phyloP scores from a whole-genome alignment of 1,284 basidiomycete genomes.

The Fomitopsis palustris region DNA sequence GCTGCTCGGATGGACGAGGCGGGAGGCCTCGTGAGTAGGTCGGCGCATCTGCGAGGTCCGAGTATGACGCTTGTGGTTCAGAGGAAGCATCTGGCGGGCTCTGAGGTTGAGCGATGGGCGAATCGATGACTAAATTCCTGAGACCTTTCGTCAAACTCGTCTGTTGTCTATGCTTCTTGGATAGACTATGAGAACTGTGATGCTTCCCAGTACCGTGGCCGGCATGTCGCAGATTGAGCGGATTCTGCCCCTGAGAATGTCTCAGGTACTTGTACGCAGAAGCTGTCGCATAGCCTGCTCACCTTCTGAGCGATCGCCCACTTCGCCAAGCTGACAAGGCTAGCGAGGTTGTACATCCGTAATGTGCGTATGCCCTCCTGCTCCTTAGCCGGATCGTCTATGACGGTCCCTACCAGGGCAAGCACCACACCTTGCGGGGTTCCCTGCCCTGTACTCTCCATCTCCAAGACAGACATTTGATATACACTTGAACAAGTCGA shows the following conservation, averaged over 20 bases:
- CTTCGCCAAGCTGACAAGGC: slow-evolving; percentile 67
- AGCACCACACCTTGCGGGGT: slow-evolving; percentile 72
- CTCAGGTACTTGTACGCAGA: not conserved
- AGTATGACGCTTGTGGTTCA: slow-evolving; percentile 27
- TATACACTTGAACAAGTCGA: slow-evolving; percentile 47
- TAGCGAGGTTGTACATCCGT: slow-evolving; percentile 78
- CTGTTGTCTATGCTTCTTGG: slow-evolving; percentile 51
- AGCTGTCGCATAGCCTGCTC: slow-evolving; percentile 11
- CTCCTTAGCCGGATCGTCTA: slow-evolving; percentile 42
- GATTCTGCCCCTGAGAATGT: slow-evolving; percentile 42
- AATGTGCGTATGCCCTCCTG: slow-evolving; percentile 54
- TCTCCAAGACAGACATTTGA: slow-evolving; percentile 72
- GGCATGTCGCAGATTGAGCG: slow-evolving; percentile 56
- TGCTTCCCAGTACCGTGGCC: slow-evolving; percentile 39
- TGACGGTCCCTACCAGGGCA: slow-evolving; percentile 58
- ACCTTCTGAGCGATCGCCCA: slow-evolving; percentile 70
- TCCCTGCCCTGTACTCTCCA: slow-evolving; percentile 55
- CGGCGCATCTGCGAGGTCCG: slow-evolving; percentile 16
- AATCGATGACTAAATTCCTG: slow-evolving; percentile 50
- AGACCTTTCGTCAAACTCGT: slow-evolving; percentile 59
- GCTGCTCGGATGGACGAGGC: slow-evolving; percentile 1
- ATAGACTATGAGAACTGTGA: not conserved
- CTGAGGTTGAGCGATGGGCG: slow-evolving; percentile 28
- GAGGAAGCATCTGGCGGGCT: slow-evolving; percentile 10
- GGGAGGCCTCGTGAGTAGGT: slow-evolving; percentile 12